Evolutionary conservation across 2,329 filamentous ascomycete species (phyloP), one percentile per base, ranked within the genome.

Genomic region (Fusarium paranaense): DNA sequence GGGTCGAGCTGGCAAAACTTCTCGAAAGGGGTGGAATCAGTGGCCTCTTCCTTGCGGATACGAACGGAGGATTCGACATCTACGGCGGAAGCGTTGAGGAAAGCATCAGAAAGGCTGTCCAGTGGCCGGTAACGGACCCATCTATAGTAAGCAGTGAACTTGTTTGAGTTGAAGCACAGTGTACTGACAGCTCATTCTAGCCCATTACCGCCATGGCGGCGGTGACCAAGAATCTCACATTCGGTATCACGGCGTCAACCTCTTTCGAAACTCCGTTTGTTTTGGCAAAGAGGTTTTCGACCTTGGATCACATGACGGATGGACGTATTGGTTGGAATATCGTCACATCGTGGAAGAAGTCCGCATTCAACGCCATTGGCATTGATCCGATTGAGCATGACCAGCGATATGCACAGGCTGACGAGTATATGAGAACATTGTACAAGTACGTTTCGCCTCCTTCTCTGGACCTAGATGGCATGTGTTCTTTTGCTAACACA

Each of bases 31-130:
- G 84, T 25, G 86, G 86, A 35, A 87, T 88, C 70, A 86, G 87
- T 67, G 85, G 83, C 13, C 83, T 88, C 47, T 88, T 88, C 79
- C 83, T 88, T 56, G 87, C 87, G 5, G 87, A 88, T 67, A 38
- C 37, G 5, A 38, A 38, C 18, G 37, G 37, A n/a, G 37, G 37
- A 38, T 38, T 38, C 1, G 37, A 38, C 37, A n/a, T 38, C 2
- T 38, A 38, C 2, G 37, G 16, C 37, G 40, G 66, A 14, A 75
- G 67, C 30, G 65, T 74, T 33, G 59, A 69, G 22, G 62, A 64
- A 32, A 22, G 38, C 8, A 27, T 59, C 22, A 4, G 13, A 30
- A 27, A 27, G 18, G 47, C 47, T 6, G 47, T 27, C 11, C 47
- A 52, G 3, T 52, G 25, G 16, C 47, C 47, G 9, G 27, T 52